These are phyloP conservation scores for Candida alai DNA, from an alignment of 805 yeast genomes.

Conservation along the genomic window DNA sequence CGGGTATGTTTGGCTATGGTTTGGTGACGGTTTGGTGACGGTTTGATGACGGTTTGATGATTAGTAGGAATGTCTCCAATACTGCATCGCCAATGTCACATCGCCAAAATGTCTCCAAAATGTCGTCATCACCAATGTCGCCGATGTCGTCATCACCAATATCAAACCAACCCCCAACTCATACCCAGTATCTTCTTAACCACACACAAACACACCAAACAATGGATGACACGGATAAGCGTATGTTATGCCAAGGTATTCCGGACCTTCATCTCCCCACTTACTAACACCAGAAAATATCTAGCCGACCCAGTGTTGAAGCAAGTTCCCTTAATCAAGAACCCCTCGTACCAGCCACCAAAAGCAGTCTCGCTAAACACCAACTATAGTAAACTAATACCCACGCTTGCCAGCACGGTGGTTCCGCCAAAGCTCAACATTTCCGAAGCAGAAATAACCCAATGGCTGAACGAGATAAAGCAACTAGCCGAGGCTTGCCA, in stretches of 20 bases:
- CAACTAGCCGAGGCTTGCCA: no score
- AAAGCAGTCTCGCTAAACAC: constrained; percentile 51
- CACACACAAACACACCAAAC: no score
- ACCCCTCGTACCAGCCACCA: constrained; percentile 52
- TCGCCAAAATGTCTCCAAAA: no score
- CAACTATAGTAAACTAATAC: constrained; percentile 40
- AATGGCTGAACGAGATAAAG: constrained; percentile 26
- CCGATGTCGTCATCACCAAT: no score
- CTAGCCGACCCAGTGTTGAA: constrained; percentile 46
- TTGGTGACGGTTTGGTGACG: no score
- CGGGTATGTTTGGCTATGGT: no score
- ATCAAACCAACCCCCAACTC: no score
- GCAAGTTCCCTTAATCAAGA: constrained; percentile 53
- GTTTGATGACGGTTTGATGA: no score
- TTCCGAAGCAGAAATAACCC: constrained; percentile 19
- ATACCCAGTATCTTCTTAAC: no score
- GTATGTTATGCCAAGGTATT: constrained; percentile 14
- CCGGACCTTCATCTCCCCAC: not conserved
- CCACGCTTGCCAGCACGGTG: constrained; percentile 28
- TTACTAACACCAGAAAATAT: constrained; percentile 10
- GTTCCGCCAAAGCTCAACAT: constrained; percentile 36
- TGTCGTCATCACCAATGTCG: no score
- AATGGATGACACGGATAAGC: constrained; percentile 22
- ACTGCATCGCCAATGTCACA: no score
- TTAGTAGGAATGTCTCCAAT: no score